These are phyloP conservation scores for Ailanthus altissimus DNA, from an alignment of 345 rosid species.

Conservation along the genomic window DNA sequence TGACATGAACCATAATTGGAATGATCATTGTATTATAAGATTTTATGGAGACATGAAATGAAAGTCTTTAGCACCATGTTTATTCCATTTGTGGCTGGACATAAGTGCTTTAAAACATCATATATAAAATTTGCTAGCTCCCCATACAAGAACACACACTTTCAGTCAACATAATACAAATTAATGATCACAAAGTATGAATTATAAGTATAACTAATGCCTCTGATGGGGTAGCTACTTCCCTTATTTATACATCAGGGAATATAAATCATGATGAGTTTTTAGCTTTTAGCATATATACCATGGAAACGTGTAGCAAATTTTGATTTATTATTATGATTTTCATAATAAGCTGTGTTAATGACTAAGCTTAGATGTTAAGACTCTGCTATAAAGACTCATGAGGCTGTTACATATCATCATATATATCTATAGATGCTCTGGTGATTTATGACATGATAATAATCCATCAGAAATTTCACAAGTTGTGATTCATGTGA, in stretches of 20 bases:
- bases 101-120: conserved; percentile 22
- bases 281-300: not conserved
- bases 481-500: too few species aligned
- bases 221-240: not conserved
- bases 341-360: too few species aligned
- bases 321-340: too few species aligned
- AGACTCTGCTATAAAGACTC: too few species aligned
- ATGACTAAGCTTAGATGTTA: too few species aligned
- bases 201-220: not conserved
- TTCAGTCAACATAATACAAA: not conserved
- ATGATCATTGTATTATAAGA: conserved; percentile 14
- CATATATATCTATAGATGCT: not conserved
- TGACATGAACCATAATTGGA: conserved; percentile 14
- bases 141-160: conserved; percentile 5
- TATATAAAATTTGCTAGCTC: not conserved
- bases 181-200: not conserved
- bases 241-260: not conserved
- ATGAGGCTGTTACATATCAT: too few species aligned
- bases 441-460: not conserved
- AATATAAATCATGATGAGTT: not conserved
- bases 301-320: not conserved
- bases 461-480: conserved; percentile 17
- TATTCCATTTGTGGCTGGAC: conserved; percentile 16
- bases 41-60: conserved; percentile 22
- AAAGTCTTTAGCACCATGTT: conserved; percentile 15